Percentiles rank a stretch among this genome's conserved stretches.
Conservation (phyloP, 73 alveolate genomes). For the Urostyla sp. region DNA sequence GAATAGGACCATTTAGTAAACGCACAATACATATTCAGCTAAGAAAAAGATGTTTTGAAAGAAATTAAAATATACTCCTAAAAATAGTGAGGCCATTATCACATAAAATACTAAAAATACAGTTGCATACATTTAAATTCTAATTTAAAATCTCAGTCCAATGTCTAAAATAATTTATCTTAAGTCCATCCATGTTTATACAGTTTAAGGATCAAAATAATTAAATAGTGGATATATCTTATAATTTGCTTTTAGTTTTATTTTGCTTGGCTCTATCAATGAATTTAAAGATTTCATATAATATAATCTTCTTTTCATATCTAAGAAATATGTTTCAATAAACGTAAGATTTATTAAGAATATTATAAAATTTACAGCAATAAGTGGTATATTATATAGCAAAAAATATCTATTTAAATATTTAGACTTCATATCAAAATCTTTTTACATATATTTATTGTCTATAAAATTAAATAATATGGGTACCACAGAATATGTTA, state of each 20-base stretch:
- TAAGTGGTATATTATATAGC: neutral
- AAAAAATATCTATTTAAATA: neutral
- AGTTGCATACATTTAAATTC: conserved; percentile 11
- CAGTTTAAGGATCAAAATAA: conserved; percentile 26
- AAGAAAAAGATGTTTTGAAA: neutral
- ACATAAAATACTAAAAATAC: neutral
- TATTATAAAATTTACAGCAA: neutral
- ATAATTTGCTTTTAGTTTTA: neutral
- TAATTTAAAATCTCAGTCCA: conserved; percentile 2
- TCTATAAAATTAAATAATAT: neutral
- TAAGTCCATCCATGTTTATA: conserved; percentile 25
- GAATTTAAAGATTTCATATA: neutral
- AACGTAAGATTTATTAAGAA: neutral
- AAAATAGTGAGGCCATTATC: neutral
- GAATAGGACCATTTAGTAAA: neutral
- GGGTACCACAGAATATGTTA: conserved; percentile 9
- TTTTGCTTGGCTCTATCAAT: conserved; percentile 3
- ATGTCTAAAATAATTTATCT: conserved; percentile 6
- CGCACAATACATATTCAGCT: neutral
- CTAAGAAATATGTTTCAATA: conserved; percentile 6
- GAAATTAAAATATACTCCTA: neutral
- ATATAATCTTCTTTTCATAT: conserved; percentile 8
- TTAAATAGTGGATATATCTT: neutral
- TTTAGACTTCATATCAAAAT: neutral
- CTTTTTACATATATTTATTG: neutral